Conservation (phyloP, 2,329 filamentous ascomycete species). For the Atkinsonella texensis region DNA sequence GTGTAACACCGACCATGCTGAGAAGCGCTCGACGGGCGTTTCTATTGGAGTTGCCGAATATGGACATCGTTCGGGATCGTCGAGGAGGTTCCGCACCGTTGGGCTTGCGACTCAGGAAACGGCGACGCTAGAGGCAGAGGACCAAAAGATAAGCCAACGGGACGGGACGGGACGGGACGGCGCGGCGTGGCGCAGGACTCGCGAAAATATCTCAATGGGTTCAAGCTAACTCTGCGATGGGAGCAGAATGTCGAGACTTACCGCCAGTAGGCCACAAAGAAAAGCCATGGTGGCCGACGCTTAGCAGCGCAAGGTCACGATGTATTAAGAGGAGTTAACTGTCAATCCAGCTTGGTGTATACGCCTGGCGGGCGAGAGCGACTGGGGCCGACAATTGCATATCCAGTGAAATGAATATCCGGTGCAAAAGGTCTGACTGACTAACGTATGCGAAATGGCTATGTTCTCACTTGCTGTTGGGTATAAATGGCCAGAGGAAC, state of each 20-base stretch:
- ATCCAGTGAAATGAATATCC: neutral
- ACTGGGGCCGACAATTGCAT: neutral
- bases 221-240: neutral
- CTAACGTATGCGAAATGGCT: neutral
- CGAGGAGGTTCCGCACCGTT: slow-evolving; percentile 12
- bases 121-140: slow-evolving; percentile 8
- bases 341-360: neutral
- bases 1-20: slow-evolving; percentile 22
- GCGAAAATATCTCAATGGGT: too few relatives aligned
- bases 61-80: slow-evolving; percentile 26
- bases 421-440: neutral
- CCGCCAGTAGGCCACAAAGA: slow-evolving; percentile 13
- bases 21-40: slow-evolving; percentile 17
- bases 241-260: slow-evolving; percentile 8
- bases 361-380: neutral
- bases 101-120: slow-evolving; percentile 7
- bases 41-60: slow-evolving; percentile 25
- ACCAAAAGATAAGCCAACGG: slow-evolving; percentile 3
- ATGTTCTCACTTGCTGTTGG: neutral
- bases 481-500: neutral
- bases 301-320: neutral
- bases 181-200: neutral
- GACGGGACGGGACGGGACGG: neutral
- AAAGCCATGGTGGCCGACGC: slow-evolving; percentile 10
- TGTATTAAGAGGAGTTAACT: neutral